Evolutionary conservation across 2,329 filamentous ascomycete genomes (phyloP).

Genomic region (Camillea tinctor): DNA sequence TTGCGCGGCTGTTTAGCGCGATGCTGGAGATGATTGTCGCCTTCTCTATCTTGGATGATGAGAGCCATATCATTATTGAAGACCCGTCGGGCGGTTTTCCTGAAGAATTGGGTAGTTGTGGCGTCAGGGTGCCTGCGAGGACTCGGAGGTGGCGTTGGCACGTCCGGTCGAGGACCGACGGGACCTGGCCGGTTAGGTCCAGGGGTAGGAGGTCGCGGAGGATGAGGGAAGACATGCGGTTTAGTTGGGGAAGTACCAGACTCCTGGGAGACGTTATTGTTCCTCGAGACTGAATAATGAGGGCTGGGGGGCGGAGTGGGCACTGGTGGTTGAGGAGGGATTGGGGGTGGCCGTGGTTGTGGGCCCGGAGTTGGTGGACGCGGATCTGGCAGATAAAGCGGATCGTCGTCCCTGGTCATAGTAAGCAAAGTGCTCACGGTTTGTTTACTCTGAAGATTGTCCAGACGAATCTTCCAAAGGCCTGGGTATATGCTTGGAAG

Average conservation of each 20-base stretch:
- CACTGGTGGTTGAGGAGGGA: constrained; percentile 26
- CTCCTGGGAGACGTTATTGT: constrained; percentile 2
- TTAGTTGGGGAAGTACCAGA: constrained; percentile 10
- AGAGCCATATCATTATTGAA: background rate
- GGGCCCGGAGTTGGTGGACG: constrained; percentile 31
- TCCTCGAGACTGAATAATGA: constrained; percentile 4
- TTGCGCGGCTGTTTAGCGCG: background rate
- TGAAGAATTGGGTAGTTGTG: background rate
- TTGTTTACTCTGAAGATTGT: background rate
- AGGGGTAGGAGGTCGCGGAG: constrained; percentile 26
- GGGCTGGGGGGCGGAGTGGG: constrained; percentile 33
- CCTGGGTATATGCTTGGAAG: background rate
- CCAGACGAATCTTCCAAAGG: background rate
- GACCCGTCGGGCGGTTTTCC: background rate
- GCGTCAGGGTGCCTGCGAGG: constrained; percentile 15
- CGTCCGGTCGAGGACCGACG: constrained; percentile 23
- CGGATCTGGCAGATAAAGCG: constrained; percentile 21
- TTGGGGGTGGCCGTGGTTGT: constrained; percentile 24
- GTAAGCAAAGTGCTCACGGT: background rate
- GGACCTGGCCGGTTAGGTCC: constrained; percentile 25
- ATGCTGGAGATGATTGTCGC: background rate
- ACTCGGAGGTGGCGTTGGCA: constrained; percentile 30
- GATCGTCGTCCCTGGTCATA: background rate
- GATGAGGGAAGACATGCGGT: constrained; percentile 18
- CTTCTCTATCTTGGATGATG: background rate